Evolutionary conservation across 164 flowering plant species (phyloP), one percentile per base, ranked within the genome.

Genomic region (Annona squamosa): DNA sequence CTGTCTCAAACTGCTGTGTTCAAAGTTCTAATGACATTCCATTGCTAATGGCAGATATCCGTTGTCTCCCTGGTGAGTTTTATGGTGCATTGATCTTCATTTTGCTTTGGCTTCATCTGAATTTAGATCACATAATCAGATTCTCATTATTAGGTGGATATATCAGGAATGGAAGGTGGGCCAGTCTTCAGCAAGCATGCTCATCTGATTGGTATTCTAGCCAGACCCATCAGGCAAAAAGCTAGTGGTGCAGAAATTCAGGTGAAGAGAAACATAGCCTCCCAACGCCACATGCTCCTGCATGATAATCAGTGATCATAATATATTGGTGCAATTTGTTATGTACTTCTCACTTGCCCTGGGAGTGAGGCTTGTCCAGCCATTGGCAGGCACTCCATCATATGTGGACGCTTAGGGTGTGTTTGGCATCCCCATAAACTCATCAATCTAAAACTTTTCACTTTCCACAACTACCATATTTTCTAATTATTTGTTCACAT

Each of bases 131-230:
- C 68, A 44, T 7, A 46, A 12, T 47, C 65, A 48, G 71, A 48
- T 74, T 72, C 76, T 78, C 65, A 79, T 74, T 76, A 46, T 75
- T 59, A 43, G 44, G 73, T 68, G 70, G 26, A 68, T 62, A 17
- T 79, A 1, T 74, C 82, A 93, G 99, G 99, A 79, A 91, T 89
- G 92, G 99, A 95, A 87, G 99, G 99, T 67, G 84, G 89, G 77
- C 98, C 98, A 48, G 91, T 95, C 80, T 91, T 92, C 77, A 84
- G 80, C 75, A 85, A 81, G 68, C 72, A 83, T 61, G 83, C 82
- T 67, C 75, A 73, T 57, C 83, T 95, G 61, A 75, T 92, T 77
- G 99, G 99, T 75, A 77, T 95, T 19, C 75, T 93, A 74, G 83
- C 82, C 42, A 84, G 91, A 82, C 99, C 99, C 37, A 74, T 91